phyloP scores from a whole-genome alignment of 2,329 filamentous ascomycete species.

The Colletotrichum caudatum region DNA sequence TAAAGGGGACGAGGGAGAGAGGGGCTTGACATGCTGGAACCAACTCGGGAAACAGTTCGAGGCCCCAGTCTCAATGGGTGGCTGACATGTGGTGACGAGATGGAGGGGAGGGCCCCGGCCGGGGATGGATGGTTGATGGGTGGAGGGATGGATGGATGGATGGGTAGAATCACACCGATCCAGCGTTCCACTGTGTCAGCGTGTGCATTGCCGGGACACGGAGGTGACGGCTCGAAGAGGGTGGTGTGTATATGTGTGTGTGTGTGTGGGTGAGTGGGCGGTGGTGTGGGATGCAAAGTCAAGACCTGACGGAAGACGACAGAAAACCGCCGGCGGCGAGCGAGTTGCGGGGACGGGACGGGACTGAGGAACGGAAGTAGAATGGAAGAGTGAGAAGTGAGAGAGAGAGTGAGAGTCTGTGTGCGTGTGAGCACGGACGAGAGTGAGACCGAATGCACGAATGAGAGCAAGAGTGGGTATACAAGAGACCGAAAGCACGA shows the following conservation, averaged over 20 bases:
- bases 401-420: background rate
- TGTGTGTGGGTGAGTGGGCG: conserved; percentile 14
- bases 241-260: background rate
- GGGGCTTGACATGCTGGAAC: conserved; percentile 4
- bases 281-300: conserved; percentile 19
- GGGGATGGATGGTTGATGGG: too few species aligned
- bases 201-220: conserved; percentile 37
- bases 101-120: conserved; percentile 22
- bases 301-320: conserved; percentile 27
- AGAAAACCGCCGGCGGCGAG: conserved; percentile 5
- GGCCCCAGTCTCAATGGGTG: conserved; percentile 20
- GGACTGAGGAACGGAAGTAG: background rate
- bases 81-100: conserved; percentile 30
- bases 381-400: background rate
- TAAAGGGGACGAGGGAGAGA: background rate
- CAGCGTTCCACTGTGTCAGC: conserved; percentile 37
- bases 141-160: background rate
- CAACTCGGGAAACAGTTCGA: background rate
- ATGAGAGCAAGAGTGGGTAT: background rate
- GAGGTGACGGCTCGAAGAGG: conserved; percentile 1
- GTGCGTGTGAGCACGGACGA: too few species aligned
- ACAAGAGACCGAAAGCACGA: background rate
- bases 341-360: conserved; percentile 13
- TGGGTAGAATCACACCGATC: conserved; percentile 28
- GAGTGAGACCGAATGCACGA: too few species aligned